phyloP scores from a whole-genome alignment of 2,329 filamentous ascomycete genomes.

The Fusarium austroafricanum region DNA sequence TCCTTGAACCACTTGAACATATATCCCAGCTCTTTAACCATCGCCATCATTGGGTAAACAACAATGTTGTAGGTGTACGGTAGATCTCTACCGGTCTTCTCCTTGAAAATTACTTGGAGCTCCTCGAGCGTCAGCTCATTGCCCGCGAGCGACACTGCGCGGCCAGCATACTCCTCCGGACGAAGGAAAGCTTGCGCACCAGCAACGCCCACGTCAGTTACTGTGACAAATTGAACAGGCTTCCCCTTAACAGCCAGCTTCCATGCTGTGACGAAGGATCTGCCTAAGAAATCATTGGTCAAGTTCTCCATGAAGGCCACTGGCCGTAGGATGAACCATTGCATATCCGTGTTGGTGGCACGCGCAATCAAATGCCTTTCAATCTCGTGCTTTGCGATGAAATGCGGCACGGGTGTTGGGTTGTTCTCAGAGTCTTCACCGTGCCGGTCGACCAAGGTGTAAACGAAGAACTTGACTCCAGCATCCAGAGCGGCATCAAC shows the following conservation, averaged over 20 bases:
- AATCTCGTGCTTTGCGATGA: constrained; percentile 68
- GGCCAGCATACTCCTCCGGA: constrained; percentile 13
- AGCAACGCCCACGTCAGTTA: constrained; percentile 9
- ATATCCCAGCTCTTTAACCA: constrained; percentile 22
- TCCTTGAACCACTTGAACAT: constrained; percentile 31
- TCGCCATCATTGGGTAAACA: constrained; percentile 22
- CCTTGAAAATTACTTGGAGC: constrained; percentile 2
- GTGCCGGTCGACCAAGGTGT: constrained; percentile 70
- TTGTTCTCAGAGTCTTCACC: constrained; percentile 62
- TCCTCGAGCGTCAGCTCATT: constrained; percentile 16
- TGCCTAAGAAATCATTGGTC: constrained; percentile 46
- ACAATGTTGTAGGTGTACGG: constrained; percentile 14
- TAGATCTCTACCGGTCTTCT: constrained; percentile 9
- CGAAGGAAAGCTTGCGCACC: constrained; percentile 14
- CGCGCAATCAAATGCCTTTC: constrained; percentile 68
- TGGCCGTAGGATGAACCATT: constrained; percentile 54
- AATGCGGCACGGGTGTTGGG: constrained; percentile 69
- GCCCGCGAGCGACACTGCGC: constrained; percentile 10
- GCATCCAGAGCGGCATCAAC: constrained; percentile 66
- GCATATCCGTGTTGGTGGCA: constrained; percentile 47
- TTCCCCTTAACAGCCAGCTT: constrained; percentile 46
- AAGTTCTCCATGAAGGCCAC: constrained; percentile 58
- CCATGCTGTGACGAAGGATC: constrained; percentile 51
- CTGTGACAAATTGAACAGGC: constrained; percentile 25
- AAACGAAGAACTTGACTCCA: constrained; percentile 69